Conservation (phyloP, 2,329 filamentous ascomycete genomes). For the Helotiales sp. region DNA sequence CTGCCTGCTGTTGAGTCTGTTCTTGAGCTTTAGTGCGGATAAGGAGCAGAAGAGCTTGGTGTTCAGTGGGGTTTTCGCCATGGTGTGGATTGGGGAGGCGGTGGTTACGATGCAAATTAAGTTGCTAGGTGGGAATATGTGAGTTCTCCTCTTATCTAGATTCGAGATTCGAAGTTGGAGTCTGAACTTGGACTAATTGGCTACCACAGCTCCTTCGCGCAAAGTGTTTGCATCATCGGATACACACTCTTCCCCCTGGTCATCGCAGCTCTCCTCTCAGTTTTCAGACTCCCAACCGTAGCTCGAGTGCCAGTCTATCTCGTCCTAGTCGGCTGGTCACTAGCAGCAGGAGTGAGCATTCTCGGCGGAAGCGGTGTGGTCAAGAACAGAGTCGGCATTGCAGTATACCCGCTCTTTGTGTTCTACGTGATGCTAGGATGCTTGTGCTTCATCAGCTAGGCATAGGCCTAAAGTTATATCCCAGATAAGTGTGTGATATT, state of each 20-base stretch:
- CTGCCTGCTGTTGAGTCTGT: slow-evolving; percentile 83
- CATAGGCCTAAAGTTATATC: neutral
- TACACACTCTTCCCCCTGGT: slow-evolving; percentile 98
- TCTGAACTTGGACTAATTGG: slow-evolving; percentile 37
- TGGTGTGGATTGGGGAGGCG: slow-evolving; percentile 96
- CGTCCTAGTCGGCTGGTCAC: slow-evolving; percentile 85
- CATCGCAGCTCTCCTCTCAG: slow-evolving; percentile 87
- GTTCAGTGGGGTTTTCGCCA: slow-evolving; percentile 94
- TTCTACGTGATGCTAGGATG: slow-evolving; percentile 94
- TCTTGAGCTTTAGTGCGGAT: slow-evolving; percentile 82
- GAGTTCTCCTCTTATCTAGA: slow-evolving; percentile 48
- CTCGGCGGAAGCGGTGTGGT: slow-evolving; percentile 94
- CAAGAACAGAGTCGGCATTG: slow-evolving; percentile 90
- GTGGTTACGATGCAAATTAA: slow-evolving; percentile 99
- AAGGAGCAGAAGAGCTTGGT: slow-evolving; percentile 83
- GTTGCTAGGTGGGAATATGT: slow-evolving; percentile 96
- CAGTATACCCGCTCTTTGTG: slow-evolving; percentile 92
- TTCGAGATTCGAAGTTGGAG: neutral
- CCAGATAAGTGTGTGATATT: neutral
- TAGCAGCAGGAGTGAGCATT: slow-evolving; percentile 95
- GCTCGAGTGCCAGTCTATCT: slow-evolving; percentile 89
- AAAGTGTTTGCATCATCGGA: slow-evolving; percentile 96
- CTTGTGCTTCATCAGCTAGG: slow-evolving; percentile 79
- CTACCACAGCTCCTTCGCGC: slow-evolving; percentile 84
- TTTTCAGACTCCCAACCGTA: slow-evolving; percentile 77